These are phyloP conservation scores for Serendipita indica DNA, from an alignment of 768 basidiomycete genomes.

Conservation along the genomic window DNA sequence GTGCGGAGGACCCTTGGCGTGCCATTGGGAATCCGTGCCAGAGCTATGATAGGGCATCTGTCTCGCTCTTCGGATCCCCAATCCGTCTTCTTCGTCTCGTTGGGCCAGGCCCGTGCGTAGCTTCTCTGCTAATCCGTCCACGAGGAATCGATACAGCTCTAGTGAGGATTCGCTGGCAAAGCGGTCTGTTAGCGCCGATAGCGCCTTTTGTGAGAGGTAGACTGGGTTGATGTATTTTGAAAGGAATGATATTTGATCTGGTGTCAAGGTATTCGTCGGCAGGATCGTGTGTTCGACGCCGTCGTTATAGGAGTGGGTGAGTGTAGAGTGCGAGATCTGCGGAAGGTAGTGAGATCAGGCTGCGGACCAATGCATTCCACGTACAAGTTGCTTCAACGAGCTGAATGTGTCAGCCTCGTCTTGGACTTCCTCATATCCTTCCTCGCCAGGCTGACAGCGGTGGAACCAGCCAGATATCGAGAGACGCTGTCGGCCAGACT, in stretches of 20 bases:
- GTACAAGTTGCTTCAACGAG: constrained; percentile 84
- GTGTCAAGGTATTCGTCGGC: constrained; percentile 38
- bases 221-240: constrained; percentile 75
- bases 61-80: constrained; percentile 34
- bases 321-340: constrained; percentile 22
- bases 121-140: constrained; percentile 44
- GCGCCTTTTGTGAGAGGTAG: constrained; percentile 70
- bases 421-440: constrained; percentile 53
- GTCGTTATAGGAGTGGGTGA: constrained; percentile 25
- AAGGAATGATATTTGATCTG: constrained; percentile 55
- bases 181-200: constrained; percentile 61
- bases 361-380: constrained; percentile 21
- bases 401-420: constrained; percentile 34
- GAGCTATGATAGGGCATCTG: constrained; percentile 52
- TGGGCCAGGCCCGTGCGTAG: constrained; percentile 53
- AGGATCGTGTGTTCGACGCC: constrained; percentile 33
- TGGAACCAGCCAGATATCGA: constrained; percentile 98
- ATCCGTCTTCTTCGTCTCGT: constrained; percentile 48
- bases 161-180: constrained; percentile 80
- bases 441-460: constrained; percentile 77
- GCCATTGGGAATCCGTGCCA: constrained; percentile 48
- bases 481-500: constrained; percentile 58
- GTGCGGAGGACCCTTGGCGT: constrained; percentile 73
- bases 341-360: constrained; percentile 3
- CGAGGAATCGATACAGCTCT: constrained; percentile 77